Evolutionary conservation across 1,284 basidiomycete genomes (phyloP), one percentile per base, ranked within the genome.

Genomic region (Mrakiaceae sp.): DNA sequence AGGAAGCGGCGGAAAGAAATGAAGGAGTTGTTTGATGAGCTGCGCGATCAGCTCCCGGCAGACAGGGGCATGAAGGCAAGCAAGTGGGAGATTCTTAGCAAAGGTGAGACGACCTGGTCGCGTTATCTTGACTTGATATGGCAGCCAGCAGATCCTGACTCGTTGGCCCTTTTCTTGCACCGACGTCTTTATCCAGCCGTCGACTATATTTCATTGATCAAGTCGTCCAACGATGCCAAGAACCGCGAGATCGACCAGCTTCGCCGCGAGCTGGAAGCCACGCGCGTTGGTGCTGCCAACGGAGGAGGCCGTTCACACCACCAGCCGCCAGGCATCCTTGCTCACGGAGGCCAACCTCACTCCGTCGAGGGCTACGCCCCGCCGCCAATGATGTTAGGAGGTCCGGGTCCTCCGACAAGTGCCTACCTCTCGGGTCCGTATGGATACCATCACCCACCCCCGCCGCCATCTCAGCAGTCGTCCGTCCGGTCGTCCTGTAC

Each of bases 21-120:
- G 93, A 94, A 94, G 73, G 92, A 96, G 67, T 76, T 97, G 58
- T 97, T 96, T 73, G 93, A 97, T 71, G 93, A 97, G 75, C 78
- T 97, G 67, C 82, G 90, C 64, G 92, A 94, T 75, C 85, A 89
- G 70, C 79, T 97, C 47, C 93, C 93, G 3, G 87, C 88, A 55
- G 90, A 94, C 27, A 82, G 90, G 64, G 90, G 89, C 48, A 88
- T 91, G 85, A 95, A 96, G 74, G 87, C 90, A 27, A 91, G 88
- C 78, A 97, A 97, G 78, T 96, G 92, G 93, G 92, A 96, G 78
- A 94, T 95, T 66, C 78, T 96, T 50, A 91, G 85, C 76, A 63
- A 63, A 40, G 65, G 62, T 66, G 7, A 40, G 60, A 16, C 40
- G 56, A 56, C 48, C 64, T 55, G 40, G 67, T 70, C 51, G 59